Evolutionary conservation across 2,329 filamentous ascomycete species (phyloP).

Genomic region (Alternaria angustiovoidea): DNA sequence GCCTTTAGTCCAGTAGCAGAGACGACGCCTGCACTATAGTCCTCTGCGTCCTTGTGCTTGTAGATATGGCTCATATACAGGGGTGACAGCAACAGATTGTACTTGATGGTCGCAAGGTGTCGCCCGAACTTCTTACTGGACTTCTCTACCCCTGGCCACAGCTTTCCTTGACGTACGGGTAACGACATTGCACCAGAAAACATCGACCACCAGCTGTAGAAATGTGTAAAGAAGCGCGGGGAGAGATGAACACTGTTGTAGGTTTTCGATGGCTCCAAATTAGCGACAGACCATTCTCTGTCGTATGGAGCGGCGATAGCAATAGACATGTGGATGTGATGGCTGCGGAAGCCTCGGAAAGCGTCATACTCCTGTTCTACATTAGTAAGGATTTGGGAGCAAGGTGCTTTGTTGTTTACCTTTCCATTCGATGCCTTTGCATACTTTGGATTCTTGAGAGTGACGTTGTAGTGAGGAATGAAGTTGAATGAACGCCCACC

Average conservation of each 20-base stretch:
- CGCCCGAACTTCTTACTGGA: slow-evolving; percentile 98
- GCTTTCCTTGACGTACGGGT: slow-evolving; percentile 86
- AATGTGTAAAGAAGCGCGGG: slow-evolving; percentile 96
- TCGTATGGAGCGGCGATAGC: slow-evolving; percentile 87
- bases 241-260: slow-evolving; percentile 97
- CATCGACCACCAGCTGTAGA: slow-evolving; percentile 97
- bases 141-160: slow-evolving; percentile 94
- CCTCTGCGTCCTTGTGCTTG: slow-evolving; percentile 95
- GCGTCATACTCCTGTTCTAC: slow-evolving; percentile 76
- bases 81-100: slow-evolving; percentile 89
- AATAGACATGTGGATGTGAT: slow-evolving; percentile 95
- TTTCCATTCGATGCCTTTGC: slow-evolving; percentile 66
- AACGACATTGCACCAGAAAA: slow-evolving; percentile 95
- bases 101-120: slow-evolving; percentile 98
- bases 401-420: slow-evolving; percentile 20
- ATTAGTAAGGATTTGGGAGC: slow-evolving; percentile 24
- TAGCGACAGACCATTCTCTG: slow-evolving; percentile 82
- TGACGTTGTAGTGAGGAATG: slow-evolving; percentile 88
- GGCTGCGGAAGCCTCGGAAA: slow-evolving; percentile 94
- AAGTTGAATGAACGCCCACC: slow-evolving; percentile 85
- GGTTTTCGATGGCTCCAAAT: slow-evolving; percentile 79
- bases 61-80: slow-evolving; percentile 97
- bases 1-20: slow-evolving; percentile 97
- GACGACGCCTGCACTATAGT: slow-evolving; percentile 78
- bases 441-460: slow-evolving; percentile 81